Evolutionary conservation across 1,284 basidiomycete species (phyloP), one percentile per base, ranked within the genome.

Genomic region (Naganishia cerealis): DNA sequence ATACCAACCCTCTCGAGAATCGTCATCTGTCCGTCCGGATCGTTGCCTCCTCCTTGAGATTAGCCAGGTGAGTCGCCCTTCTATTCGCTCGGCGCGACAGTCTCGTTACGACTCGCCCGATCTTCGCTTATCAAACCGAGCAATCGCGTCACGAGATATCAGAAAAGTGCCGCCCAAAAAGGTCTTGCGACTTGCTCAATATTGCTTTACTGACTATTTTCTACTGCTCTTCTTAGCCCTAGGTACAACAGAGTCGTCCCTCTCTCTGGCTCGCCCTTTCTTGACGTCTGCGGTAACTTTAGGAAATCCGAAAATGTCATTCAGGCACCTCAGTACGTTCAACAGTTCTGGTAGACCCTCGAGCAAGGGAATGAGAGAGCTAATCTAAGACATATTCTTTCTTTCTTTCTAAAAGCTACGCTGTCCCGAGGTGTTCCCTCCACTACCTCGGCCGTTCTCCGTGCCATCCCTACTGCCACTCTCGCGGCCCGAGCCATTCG

Each of bases 371-470:
- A 29, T 15, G 18, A 43, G 26, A 36, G 36, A 18, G n/a, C 46
- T 48, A 12, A 46, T 52, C 29, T 9, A n/a, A 8, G 24, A 24
- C 46, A 18, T 43, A 12, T 48, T 21, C 13, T 54, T 15, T 33
- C 29, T 33, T 33, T 33, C 29, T 16, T 13, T 5, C 24, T 5
- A 4, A 13, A 36, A 67, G 66, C 58, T 15, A 67, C 57, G 16
- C 58, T 67, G 42, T 54, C 66, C 15, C 57, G 66, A 46, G 57
- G 57, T 42, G 48, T 67, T 21, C 57, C 59, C 38, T 65, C 65
- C 50, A 69, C 69, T 63, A 21, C 46, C 8, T 71, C 72, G 67
- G 67, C 68, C 18, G 69, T 54, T 40, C 61, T 63, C 33, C 66
- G 63, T 56, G 54, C 66, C 6, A 43, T 57, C 15, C 67, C 70